Evolutionary conservation across 2,329 filamentous ascomycete species (phyloP).

Genomic region (Xylariales sp.): DNA sequence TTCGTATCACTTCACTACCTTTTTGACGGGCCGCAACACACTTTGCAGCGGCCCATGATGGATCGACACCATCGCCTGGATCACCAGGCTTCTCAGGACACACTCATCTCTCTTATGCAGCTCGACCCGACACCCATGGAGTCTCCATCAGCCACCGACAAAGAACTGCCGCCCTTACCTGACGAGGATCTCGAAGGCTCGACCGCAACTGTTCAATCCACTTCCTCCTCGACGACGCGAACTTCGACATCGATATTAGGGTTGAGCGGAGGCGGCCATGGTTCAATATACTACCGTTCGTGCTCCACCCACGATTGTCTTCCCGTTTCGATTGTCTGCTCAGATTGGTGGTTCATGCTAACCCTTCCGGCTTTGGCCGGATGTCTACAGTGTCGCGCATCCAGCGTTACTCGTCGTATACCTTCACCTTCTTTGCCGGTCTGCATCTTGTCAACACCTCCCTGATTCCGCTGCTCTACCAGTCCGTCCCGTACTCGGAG

Average conservation of each 20-base stretch:
- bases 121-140: slow-evolving; percentile 81
- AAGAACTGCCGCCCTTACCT: slow-evolving; percentile 36
- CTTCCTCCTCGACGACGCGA: slow-evolving; percentile 24
- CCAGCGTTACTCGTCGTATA: slow-evolving; percentile 87
- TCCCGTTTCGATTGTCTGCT: no score
- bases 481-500: slow-evolving; percentile 70
- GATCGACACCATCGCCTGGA: slow-evolving; percentile 35
- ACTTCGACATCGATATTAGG: slow-evolving; percentile 41
- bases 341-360: no score
- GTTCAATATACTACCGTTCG: slow-evolving; percentile 72
- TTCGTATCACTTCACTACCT: no score
- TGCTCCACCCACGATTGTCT: slow-evolving; percentile 13
- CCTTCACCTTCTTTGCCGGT: slow-evolving; percentile 70
- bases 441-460: slow-evolving; percentile 81
- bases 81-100: slow-evolving; percentile 43
- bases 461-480: slow-evolving; percentile 70
- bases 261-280: slow-evolving; percentile 59
- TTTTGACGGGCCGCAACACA: no score
- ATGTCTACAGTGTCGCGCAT: slow-evolving; percentile 65
- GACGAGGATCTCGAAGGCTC: slow-evolving; percentile 29
- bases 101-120: slow-evolving; percentile 64
- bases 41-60: no score
- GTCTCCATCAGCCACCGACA: slow-evolving; percentile 43
- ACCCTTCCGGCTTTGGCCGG: no score
- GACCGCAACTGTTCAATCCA: slow-evolving; percentile 29